phyloP scores from a whole-genome alignment of 1,284 basidiomycete genomes.

The Pyrrhoderma noxium region DNA sequence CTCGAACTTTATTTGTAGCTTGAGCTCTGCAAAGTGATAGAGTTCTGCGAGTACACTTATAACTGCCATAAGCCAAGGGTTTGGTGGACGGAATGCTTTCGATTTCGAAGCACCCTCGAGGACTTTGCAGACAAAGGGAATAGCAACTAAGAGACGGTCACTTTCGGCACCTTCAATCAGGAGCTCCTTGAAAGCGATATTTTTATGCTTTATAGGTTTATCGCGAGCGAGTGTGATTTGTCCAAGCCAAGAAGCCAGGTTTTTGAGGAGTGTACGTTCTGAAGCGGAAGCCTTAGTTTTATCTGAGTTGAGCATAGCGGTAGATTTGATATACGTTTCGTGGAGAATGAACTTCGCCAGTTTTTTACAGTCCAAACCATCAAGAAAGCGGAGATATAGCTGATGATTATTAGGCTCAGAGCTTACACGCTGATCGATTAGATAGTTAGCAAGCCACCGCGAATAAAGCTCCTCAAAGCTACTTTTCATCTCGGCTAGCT shows the following conservation, averaged over 20 bases:
- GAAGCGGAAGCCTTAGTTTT: constrained; percentile 79
- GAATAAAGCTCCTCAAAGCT: constrained; percentile 78
- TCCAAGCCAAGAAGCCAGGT: constrained; percentile 93
- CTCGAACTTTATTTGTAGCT: constrained; percentile 97
- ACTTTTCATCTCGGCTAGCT: constrained; percentile 77
- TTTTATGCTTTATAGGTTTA: constrained; percentile 88
- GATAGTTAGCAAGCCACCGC: constrained; percentile 96
- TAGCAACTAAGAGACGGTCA: constrained; percentile 87
- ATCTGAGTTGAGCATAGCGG: constrained; percentile 85
- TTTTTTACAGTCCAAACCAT: constrained; percentile 62
- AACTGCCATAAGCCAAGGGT: constrained; percentile 98
- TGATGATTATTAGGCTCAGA: constrained; percentile 97
- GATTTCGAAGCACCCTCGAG: constrained; percentile 88
- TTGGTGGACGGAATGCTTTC: constrained; percentile 90
- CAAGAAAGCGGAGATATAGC: constrained; percentile 90
- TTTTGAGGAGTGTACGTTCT: constrained; percentile 88
- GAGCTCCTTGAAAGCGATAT: constrained; percentile 94
- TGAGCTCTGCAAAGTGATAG: constrained; percentile 94
- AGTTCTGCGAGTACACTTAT: constrained; percentile 89
- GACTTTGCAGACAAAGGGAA: constrained; percentile 98
- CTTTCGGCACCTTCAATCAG: constrained; percentile 94
- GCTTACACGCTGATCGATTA: constrained; percentile 93
- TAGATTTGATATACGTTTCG: constrained; percentile 89
- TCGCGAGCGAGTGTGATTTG: constrained; percentile 89
- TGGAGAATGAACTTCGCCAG: constrained; percentile 79